Evolutionary conservation across 1,284 basidiomycete species (phyloP), one percentile per base, ranked within the genome.

Genomic region (Ustilago nuda): DNA sequence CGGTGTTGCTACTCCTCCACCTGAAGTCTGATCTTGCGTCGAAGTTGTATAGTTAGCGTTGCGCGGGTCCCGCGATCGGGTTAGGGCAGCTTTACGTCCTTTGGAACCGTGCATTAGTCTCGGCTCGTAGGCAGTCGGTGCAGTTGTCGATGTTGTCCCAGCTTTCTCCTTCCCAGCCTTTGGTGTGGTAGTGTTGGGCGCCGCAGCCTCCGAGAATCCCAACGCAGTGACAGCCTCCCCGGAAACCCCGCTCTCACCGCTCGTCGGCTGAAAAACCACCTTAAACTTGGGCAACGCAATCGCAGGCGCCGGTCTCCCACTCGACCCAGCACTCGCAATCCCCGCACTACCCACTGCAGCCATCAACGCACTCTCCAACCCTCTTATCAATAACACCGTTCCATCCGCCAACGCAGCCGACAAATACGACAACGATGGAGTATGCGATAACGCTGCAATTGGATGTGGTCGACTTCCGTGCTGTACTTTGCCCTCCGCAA

Each of bases 331-430:
- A 1, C 46, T 36, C 35, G 69, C 73, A 33, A 76, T 58, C 7
- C 72, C 77, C 3, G 75, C 72, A 2, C 62, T 80, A 4, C 71
- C 60, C 1, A 79, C 62, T 8, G 84, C 79, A 17, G 82, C 66
- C 12, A 91, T 89, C 27, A 95, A 88, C 0, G 93, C 94, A 83
- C 96, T 94, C 82, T 95, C 92, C 41, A 98, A 89, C 80, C 97
- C 93, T 4, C 94, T 91, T 84, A 95, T 95, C 19, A 98, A 89
- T 6, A 98, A 89, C 7, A 98, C 94, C 0, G 93, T 93, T n/a
- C 96, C 96, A 82, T 98, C 95, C 1, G 92, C 94, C 11, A 98
- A 89, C 8, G 94, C 96, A 46, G 98, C 90, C 5, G 95, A 92
- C 19, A 99, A 90, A 86, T 95, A 93, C 1, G 92, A 91, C 1